Evolutionary conservation across 345 rosid species (phyloP), one percentile per base, ranked within the genome.

Genomic region (Trapa bicornis): DNA sequence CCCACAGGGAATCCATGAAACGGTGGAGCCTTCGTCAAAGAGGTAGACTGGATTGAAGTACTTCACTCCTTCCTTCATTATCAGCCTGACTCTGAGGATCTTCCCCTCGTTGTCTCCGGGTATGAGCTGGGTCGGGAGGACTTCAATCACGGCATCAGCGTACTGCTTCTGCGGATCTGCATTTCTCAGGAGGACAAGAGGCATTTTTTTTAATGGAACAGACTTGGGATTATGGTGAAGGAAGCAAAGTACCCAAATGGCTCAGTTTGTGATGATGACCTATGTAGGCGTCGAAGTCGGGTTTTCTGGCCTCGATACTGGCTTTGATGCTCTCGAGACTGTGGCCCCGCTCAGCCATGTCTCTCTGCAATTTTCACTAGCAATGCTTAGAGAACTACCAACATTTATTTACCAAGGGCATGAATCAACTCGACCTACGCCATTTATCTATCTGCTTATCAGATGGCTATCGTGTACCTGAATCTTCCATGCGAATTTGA

Each of bases 291-390:
- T 90, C 97, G 43, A 90, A 93, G 62, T 93, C 99, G 2, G 99
- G 97, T 71, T 90, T 93, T 64, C 99, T 75, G 3, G 99, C 96
- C 80, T 94, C 92, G 42, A 94, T 94, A 76, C 99, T 94, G 1
- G 99, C 96, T 77, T 86, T 94, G 78, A 94, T 90, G 80, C 99
- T 94, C 77, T 94, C 99, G 11, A 94, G 89, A 67, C 99, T 94
- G 84, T 94, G 99, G 12, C 99, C 97, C 82, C 99, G 75, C 80
- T 94, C 99, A 8, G 96, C 97, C 99, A 88, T 94, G 78, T 94
- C 99, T 65, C 98, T 90, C 98, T 93, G 72, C 80, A 75, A 67
- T 53, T 68, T 1, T 39, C 67, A 3, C 12, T 6, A 2, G 8
- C 38, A 32, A 37, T n/a, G 63, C 63, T 58, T 33, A 58, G 63